Conservation (phyloP, 1,139 yeast species). For the Pneumocystis canis region DNA sequence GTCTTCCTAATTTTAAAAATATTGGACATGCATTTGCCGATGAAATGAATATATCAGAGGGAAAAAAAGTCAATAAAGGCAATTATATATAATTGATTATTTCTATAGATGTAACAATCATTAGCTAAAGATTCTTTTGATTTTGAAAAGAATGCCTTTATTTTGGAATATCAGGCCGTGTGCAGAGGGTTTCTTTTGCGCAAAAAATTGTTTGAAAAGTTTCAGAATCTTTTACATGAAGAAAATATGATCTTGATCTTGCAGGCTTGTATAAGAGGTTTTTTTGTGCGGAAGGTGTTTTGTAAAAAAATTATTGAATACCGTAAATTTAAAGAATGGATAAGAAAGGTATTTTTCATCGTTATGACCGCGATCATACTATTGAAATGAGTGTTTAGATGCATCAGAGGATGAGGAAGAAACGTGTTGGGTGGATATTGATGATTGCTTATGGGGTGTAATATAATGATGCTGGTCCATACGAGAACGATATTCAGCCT, state of each 20-base stretch:
- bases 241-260: constrained; percentile 4
- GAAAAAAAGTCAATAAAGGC: constrained; percentile 21
- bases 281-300: constrained; percentile 22
- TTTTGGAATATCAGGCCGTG: constrained; percentile 8
- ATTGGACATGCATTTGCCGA: constrained; percentile 26
- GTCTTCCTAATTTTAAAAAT: constrained; percentile 30
- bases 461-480: constrained; percentile 1
- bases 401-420: not conserved
- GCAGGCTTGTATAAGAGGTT: constrained; percentile 4
- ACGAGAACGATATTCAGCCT: constrained; percentile 29
- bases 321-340: not conserved
- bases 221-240: constrained; percentile 9
- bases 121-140: not conserved
- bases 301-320: not conserved
- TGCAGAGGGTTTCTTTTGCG: constrained; percentile 13
- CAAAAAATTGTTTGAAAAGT: constrained; percentile 5
- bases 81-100: constrained; percentile 4
- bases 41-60: constrained; percentile 21
- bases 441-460: not conserved
- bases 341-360: not conserved
- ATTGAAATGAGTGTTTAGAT: constrained; percentile 1
- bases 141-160: constrained; percentile 1
- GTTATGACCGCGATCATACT: not conserved
- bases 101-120: not conserved
- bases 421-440: not conserved